Base-by-base conservation (phyloP, 2,329 filamentous ascomycete species). In the Pseudocercospora fijiensis region DNA sequence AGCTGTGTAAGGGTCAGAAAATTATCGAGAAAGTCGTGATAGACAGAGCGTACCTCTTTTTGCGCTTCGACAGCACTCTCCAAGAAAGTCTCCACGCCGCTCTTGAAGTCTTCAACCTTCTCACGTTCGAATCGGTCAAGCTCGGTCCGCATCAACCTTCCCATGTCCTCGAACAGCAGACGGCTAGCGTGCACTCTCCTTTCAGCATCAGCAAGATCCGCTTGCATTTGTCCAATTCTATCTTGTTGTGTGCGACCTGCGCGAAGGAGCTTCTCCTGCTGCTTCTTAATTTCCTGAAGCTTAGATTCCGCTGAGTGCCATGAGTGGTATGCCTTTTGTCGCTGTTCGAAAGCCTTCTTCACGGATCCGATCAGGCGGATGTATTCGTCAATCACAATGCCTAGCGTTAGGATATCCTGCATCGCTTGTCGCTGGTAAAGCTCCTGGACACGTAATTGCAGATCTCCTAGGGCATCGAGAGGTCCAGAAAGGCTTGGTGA, bases 71-170 rank as follows among this genome's bases (percentile, higher is more conserved):
- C 92, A 3, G 95, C 92, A 73, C 95, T 93, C 81, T 99, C 95
- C 71, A 99, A 79, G 79, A 96, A 99, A 1, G 95, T 99, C 81
- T 99, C 95, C 1, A 99, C 93, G 0, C 93, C 94, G 67, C 90
- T 95, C 83, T 99, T 99, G 78, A 99, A 99, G 76, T 99, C 95
- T 76, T 99, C 95, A 2, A 99, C 95, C 82, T 99, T 99, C 79
- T 99, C 95, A 72, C 86, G 86, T 80, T 99, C 95, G 74, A 99
- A 99, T 18, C 93, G 85, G 73, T 98, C 95, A 69, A 99, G 83
- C 78, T 99, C 95, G 37, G 84, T 84, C 65, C 92, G 87, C 92
- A 99, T 95, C 74, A 97, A 80, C 11, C 92, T 85, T 13, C 95
- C 95, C 93, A 99, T 98, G 74, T 99, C 95, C 70, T 99, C 95